Evolutionary conservation across 805 yeast genomes (phyloP), one percentile per base, ranked within the genome.

Genomic region (Suhomyces faveliae): DNA sequence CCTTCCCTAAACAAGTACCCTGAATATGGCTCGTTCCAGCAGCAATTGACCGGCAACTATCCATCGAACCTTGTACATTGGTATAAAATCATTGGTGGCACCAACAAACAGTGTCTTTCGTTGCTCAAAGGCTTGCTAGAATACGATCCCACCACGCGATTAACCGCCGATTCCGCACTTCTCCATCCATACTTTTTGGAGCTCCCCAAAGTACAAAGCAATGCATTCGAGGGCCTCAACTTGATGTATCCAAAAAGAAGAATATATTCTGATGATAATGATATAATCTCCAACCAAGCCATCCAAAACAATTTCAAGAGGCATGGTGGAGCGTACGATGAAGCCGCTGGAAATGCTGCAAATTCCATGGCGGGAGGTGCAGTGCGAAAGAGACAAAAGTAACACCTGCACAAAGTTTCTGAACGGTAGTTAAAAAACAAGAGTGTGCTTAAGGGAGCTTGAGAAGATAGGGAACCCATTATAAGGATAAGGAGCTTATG

Each of bases 201-300:
- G 46, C 67, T 72, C 23, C 88, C 95, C 0, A 74, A 73, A 54
- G 89, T 89, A 0, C 70, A 77, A 15, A 83, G 77, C 21, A 88
- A 89, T 59, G 92, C 94, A 1, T 94, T 94, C 65, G 89, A 85
- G 50, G 86, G 87, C 1, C 78, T 84, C 49, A 77, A 74, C 33
- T 76, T 83, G 59, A 83, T 80, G 54, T 94, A 94, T 61, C 98
- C 99, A 2, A 78, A 83, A 25, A 75, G 99, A 54, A 78, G 96
- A 56, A 89, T 92, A 24, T 88, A 89, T 56, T 84, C 88, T 17
- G 95, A 88, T 58, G 96, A 90, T 63, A 84, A 83, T 55, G 96
- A 90, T 65, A 89, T 89, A 43, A 61, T 64, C 52, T 73, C 66
- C 43, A 67, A 62, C 49, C 56, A 49, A 29, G 48, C 58, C 25